Evolutionary conservation across 2,329 filamentous ascomycete species (phyloP).

Genomic region (Trichophyton simii): DNA sequence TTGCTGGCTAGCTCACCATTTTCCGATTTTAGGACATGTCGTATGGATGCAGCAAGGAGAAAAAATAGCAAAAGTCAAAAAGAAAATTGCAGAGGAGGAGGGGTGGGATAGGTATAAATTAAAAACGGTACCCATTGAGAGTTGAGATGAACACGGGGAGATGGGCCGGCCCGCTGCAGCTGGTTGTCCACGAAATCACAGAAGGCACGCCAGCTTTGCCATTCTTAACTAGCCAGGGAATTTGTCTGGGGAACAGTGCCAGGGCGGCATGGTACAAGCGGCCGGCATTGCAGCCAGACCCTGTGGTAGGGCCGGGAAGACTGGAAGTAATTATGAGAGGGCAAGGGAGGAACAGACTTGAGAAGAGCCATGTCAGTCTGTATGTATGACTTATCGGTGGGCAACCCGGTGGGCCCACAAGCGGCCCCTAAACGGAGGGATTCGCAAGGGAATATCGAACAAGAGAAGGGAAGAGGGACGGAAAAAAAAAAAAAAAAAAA

Average conservation of each 20-base stretch:
- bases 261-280: slow-evolving; percentile 1
- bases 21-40: background rate
- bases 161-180: slow-evolving; percentile 37
- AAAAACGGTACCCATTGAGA: background rate
- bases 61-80: slow-evolving; percentile 4
- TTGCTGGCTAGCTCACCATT: background rate
- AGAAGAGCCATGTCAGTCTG: background rate
- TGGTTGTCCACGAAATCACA: slow-evolving; percentile 11
- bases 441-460: background rate
- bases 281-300: slow-evolving; percentile 2
- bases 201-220: slow-evolving; percentile 1
- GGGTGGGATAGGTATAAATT: background rate
- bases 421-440: background rate
- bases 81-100: background rate
- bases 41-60: slow-evolving; percentile 2
- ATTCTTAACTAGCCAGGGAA: slow-evolving; percentile 10
- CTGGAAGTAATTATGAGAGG: slow-evolving; percentile 1
- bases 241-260: slow-evolving; percentile 13
- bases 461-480: too few species aligned
- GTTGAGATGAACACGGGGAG: slow-evolving; percentile 11
- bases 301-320: slow-evolving; percentile 3
- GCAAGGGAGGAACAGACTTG: background rate
- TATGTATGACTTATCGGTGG: background rate
- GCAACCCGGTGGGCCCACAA: background rate
- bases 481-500: too few species aligned